Evolutionary conservation across 78 protist species (phyloP), one percentile per base, ranked within the genome.

Genomic region (Planoprotostelium fungivorum): DNA sequence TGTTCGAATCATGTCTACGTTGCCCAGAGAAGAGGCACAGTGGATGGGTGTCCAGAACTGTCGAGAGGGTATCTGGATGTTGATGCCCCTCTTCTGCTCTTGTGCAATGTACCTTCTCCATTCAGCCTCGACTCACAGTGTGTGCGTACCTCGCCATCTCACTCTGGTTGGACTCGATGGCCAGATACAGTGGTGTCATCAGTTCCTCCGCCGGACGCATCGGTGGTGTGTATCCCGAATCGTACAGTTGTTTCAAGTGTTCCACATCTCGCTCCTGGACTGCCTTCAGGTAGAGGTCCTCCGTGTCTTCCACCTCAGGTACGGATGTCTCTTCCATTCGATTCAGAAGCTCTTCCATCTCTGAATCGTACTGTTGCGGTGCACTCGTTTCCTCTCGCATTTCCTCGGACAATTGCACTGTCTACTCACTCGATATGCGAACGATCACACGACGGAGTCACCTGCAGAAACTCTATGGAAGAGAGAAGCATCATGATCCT

Each of bases 391-490:
- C 36, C 37, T 88, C 90, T 35, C 31, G 90, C 37, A 84, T 87
- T 73, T 88, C n/a, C 38, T 35, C 84, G 83, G 83, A 51, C 38
- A 73, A 31, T 25, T 37, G 90, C 0, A 84, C 1, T 84, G 84
- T 83, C n/a, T 86, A 86, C 23, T 91, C 90, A 35, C 88, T 90
- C 37, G 88, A 88, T 34, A 91, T 29, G 29, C 85, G 91, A 0
- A 91, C 88, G 36, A n/a, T n/a, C n/a, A n/a, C n/a, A n/a, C n/a
- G n/a, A n/a, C n/a, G n/a, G n/a, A n/a, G n/a, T 25, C 16, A 51
- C 73, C 73, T 51, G 31, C 16, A 51, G 16, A 25, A 51, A 51
- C 73, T 92, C 94, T 0, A 88, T 91, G 29, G 94, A 88, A 35
- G 36, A 84, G 0, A 92, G 31, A 73, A 87, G 38, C 23, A 83